A percentile compares a stretch with the other conserved stretches of the same genome.
Evolutionary conservation across 176 grass and related monocot species (phyloP).

Genomic region (Tillandsia fasciculata): DNA sequence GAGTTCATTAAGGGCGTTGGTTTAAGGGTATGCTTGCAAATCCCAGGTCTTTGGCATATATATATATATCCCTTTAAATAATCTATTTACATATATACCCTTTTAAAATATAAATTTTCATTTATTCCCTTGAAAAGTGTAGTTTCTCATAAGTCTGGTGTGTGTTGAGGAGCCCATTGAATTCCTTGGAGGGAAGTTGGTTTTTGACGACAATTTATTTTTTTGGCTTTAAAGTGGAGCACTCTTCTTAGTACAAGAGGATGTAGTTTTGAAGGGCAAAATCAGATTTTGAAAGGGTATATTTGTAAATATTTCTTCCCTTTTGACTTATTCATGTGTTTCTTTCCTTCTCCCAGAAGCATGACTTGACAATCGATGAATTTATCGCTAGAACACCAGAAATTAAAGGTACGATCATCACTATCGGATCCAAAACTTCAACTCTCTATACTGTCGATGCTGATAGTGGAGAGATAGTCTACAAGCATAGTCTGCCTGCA

Average conservation of each 20-base stretch:
- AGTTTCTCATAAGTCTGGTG: background rate
- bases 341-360: slow-evolving; percentile 40
- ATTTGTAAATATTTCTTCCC: too few relatives aligned
- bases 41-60: background rate
- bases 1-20: slow-evolving; percentile 33
- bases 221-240: background rate
- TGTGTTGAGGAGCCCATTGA: background rate
- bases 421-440: slow-evolving; percentile 68
- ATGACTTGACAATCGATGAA: slow-evolving; percentile 74
- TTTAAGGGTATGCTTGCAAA: slow-evolving; percentile 42
- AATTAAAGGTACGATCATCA: slow-evolving; percentile 69
- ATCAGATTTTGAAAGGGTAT: background rate
- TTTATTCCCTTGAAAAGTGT: background rate
- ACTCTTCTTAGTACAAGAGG: too few relatives aligned
- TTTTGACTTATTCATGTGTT: background rate
- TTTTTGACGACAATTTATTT: background rate
- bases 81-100: too few relatives aligned
- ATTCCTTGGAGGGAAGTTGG: too few relatives aligned
- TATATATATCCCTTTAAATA: too few relatives aligned
- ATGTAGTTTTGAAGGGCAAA: too few relatives aligned
- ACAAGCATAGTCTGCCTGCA: slow-evolving; percentile 46
- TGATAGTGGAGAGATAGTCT: slow-evolving; percentile 71
- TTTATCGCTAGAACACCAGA: slow-evolving; percentile 66
- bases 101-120: too few relatives aligned
- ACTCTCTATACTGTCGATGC: slow-evolving; percentile 61